Evolutionary conservation across 768 basidiomycete genomes (phyloP), one percentile per base, ranked within the genome.

Genomic region (Mycena galopus): DNA sequence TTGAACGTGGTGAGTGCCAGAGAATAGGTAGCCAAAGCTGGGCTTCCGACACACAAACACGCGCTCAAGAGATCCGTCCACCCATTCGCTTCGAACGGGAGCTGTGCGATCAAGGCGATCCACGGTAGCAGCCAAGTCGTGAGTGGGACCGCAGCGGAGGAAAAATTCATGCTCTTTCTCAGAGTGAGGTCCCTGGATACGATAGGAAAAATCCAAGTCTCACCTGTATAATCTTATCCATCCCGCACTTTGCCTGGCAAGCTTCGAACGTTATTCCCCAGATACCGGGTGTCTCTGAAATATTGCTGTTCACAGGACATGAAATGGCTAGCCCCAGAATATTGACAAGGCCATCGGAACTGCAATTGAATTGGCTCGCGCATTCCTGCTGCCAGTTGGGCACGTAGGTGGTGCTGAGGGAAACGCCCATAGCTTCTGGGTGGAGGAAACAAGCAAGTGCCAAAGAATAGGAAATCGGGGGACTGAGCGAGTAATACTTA

Each of bases 71-170:
- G 17, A 61, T 76, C 64, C 47, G 35, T 67, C 65, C 71, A 61
- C 0, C 65, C 75, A 19, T 59, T 29, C 8, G 74, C 71, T 63
- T 75, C 67, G 53, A 71, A 76, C 4, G 75, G 75, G n/a, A 76
- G 51, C 55, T 76, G 75, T 7, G 75, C 72, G 16, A 70, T 65
- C 32, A 76, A 64, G 10, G 75, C 73, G 25, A 76, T 57, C 72
- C 72, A 76, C 23, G 75, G 75, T 6, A 76, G 59, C 35, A 74
- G 27, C 75, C 75, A 76, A n/a, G 66, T 75, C 19, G 74, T 68
- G 35, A 75, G 30, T 6, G 70, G 39, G 27, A 65, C 47, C 6
- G 70, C 37, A n/a, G 70, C 25, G n/a, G 32, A 10, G 2, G 68
- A 25, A 30, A 65, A 69, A 30, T 65, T 47, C 25, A 70, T 14